phyloP scores from a whole-genome alignment of 192 early-diverging fungal species.

The Gaertneriomyces sp. region DNA sequence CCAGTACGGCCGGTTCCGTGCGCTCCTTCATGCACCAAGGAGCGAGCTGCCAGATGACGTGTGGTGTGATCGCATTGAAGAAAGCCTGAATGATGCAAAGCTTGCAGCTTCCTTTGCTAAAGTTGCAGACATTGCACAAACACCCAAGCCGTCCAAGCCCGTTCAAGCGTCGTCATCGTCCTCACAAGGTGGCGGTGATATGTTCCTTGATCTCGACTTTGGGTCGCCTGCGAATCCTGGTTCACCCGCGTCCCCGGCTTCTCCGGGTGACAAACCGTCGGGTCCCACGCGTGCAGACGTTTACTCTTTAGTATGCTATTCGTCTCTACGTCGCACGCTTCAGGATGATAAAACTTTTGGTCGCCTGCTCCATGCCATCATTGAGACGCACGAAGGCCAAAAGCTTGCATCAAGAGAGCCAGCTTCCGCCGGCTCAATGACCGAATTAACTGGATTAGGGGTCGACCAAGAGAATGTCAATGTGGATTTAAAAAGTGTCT shows the following conservation, averaged over 20 bases:
- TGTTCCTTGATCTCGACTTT: too few relatives aligned
- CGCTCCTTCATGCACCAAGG: slow-evolving; percentile 1
- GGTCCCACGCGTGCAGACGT: background rate
- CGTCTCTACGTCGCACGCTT: slow-evolving; percentile 15
- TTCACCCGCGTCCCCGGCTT: background rate
- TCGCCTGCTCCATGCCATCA: slow-evolving; percentile 19
- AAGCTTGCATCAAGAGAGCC: slow-evolving; percentile 1
- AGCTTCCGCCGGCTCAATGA: background rate
- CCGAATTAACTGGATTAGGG: background rate
- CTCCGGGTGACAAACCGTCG: background rate
- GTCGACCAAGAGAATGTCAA: background rate
- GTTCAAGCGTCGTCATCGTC: background rate
- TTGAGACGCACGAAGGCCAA: slow-evolving; percentile 3
- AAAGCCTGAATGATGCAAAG: slow-evolving; percentile 11
- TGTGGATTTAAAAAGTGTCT: background rate
- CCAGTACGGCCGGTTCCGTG: slow-evolving; percentile 18
- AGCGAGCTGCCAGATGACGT: slow-evolving; percentile 12
- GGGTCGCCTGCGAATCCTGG: background rate
- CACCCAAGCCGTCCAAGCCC: background rate
- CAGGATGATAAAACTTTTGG: slow-evolving; percentile 25
- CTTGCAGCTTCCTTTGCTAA: slow-evolving; percentile 9
- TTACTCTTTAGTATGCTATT: slow-evolving; percentile 9
- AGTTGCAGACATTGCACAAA: slow-evolving; percentile 10
- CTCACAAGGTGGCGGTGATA: too few relatives aligned
- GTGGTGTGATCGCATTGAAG: slow-evolving; percentile 25